A percentile compares a stretch with the other conserved stretches of the same genome.
Conservation (phyloP, 306 rosid species). For the Rosa chinensis region DNA sequence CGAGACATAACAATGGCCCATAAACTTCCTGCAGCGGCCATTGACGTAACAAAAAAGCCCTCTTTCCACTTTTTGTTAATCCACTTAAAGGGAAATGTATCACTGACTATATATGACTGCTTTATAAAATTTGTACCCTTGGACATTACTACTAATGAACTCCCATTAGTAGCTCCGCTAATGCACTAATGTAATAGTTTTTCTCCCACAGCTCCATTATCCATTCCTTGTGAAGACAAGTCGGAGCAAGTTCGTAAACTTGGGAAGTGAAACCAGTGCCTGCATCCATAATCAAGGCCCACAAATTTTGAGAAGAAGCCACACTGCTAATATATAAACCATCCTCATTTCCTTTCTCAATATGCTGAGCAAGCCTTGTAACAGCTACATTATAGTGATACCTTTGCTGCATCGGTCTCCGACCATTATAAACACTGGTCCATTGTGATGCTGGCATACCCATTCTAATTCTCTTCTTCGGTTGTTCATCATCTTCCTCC, state of each 20-base stretch:
- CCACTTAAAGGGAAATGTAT: slow-evolving; percentile 53
- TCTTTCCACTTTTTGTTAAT: slow-evolving; percentile 59
- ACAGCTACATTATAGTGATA: slow-evolving; percentile 86
- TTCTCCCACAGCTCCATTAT: slow-evolving; percentile 84
- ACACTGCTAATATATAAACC: slow-evolving; percentile 79
- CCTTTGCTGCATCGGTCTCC: slow-evolving; percentile 88
- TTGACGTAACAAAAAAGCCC: slow-evolving; percentile 68
- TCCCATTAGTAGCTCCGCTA: slow-evolving; percentile 75
- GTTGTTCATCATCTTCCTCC: slow-evolving; percentile 74
- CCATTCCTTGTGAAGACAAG: slow-evolving; percentile 86
- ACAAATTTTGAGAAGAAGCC: slow-evolving; percentile 58
- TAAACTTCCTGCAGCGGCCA: slow-evolving; percentile 71
- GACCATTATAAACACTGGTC: slow-evolving; percentile 80
- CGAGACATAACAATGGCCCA: slow-evolving; percentile 89
- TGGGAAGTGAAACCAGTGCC: slow-evolving; percentile 82
- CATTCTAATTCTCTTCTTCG: slow-evolving; percentile 73
- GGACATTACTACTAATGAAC: slow-evolving; percentile 85
- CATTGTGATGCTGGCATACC: slow-evolving; percentile 81
- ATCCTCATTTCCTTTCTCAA: slow-evolving; percentile 76
- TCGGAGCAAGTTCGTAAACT: slow-evolving; percentile 66
- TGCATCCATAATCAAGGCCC: slow-evolving; percentile 95
- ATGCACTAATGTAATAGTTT: slow-evolving; percentile 62
- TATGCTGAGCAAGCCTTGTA: slow-evolving; percentile 66
- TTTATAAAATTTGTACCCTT: slow-evolving; percentile 71
- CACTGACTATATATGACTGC: slow-evolving; percentile 81